Percentiles rank a stretch among this genome's conserved stretches.
These are phyloP conservation scores for Leccinum subtestaceum DNA, from an alignment of 768 basidiomycete genomes.

Conservation along the genomic window DNA sequence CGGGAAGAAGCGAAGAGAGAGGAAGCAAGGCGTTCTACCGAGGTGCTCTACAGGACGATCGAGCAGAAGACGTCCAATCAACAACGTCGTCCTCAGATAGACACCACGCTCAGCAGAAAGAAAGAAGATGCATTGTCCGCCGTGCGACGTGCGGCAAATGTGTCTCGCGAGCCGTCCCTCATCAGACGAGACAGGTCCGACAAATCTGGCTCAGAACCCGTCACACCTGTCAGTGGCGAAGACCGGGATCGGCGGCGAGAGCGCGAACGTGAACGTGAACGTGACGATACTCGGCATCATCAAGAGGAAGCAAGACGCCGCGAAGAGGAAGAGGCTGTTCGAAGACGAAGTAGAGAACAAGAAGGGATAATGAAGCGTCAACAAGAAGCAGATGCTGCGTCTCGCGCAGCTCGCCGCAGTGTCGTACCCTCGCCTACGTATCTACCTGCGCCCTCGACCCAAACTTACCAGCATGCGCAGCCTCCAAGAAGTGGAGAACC, in stretches of 20 bases:
- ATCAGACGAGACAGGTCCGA: constrained; percentile 24
- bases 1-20: constrained; percentile 37
- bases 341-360: constrained; percentile 49
- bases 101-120: constrained; percentile 28
- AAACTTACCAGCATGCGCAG: constrained; percentile 35
- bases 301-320: constrained; percentile 44
- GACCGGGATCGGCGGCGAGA: constrained; percentile 27
- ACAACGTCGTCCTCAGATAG: constrained; percentile 26
- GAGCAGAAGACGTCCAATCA: constrained; percentile 18
- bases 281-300: constrained; percentile 35
- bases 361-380: constrained; percentile 58
- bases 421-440: constrained; percentile 28
- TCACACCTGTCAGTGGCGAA: constrained; percentile 28
- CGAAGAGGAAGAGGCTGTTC: constrained; percentile 46
- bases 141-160: constrained; percentile 25
- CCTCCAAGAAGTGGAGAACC: constrained; percentile 30
- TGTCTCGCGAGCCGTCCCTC: constrained; percentile 26
- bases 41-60: constrained; percentile 34
- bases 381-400: constrained; percentile 54
- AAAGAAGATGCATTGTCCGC: constrained; percentile 30
- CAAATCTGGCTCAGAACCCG: constrained; percentile 23
- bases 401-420: constrained; percentile 41
- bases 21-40: constrained; percentile 32
- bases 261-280: constrained; percentile 21
- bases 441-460: constrained; percentile 29